These are phyloP conservation scores for Aspergillus taichungensis DNA, from an alignment of 495 filamentous ascomycete genomes.

Conservation along the genomic window DNA sequence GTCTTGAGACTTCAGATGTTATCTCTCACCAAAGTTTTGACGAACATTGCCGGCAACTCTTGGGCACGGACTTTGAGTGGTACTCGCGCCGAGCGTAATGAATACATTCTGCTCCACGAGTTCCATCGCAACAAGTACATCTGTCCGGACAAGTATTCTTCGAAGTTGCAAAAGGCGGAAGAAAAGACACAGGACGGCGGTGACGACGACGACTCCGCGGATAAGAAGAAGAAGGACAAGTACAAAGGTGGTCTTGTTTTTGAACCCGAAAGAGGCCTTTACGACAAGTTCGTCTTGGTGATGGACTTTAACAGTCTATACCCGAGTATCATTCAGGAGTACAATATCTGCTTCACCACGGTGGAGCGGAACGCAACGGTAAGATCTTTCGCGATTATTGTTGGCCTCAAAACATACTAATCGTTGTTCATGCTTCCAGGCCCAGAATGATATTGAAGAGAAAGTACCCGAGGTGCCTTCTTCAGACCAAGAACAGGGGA, in stretches of 20 bases:
- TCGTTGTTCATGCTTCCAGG: slow-evolving; percentile 31
- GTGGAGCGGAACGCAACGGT: slow-evolving; percentile 65
- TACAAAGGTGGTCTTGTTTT: slow-evolving; percentile 98
- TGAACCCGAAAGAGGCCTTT: slow-evolving; percentile 92
- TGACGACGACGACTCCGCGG: slow-evolving; percentile 61
- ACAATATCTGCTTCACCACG: slow-evolving; percentile 98
- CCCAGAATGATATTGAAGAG: slow-evolving; percentile 67
- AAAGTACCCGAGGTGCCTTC: slow-evolving; percentile 66
- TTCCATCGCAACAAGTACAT: slow-evolving; percentile 96
- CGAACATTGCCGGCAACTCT: slow-evolving; percentile 94
- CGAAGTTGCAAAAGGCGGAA: slow-evolving; percentile 57
- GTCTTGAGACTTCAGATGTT: slow-evolving; percentile 84
- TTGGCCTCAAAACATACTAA: slow-evolving; percentile 4
- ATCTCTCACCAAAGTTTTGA: slow-evolving; percentile 87
- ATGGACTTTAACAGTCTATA: slow-evolving; percentile 99
- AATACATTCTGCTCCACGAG: slow-evolving; percentile 97
- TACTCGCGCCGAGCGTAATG: slow-evolving; percentile 93
- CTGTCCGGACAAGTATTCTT: slow-evolving; percentile 83
- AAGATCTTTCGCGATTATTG: slow-evolving; percentile 17
- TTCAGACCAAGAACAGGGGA: slow-evolving; percentile 60
- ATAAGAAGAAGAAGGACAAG: slow-evolving; percentile 99
- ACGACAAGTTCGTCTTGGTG: slow-evolving; percentile 93
- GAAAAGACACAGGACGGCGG: slow-evolving; percentile 54
- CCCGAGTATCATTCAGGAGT: slow-evolving; percentile 98
- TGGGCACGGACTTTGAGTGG: slow-evolving; percentile 95